Evolutionary conservation across 306 rosid species (phyloP), one percentile per base, ranked within the genome.

Genomic region (Purshia tridentata): DNA sequence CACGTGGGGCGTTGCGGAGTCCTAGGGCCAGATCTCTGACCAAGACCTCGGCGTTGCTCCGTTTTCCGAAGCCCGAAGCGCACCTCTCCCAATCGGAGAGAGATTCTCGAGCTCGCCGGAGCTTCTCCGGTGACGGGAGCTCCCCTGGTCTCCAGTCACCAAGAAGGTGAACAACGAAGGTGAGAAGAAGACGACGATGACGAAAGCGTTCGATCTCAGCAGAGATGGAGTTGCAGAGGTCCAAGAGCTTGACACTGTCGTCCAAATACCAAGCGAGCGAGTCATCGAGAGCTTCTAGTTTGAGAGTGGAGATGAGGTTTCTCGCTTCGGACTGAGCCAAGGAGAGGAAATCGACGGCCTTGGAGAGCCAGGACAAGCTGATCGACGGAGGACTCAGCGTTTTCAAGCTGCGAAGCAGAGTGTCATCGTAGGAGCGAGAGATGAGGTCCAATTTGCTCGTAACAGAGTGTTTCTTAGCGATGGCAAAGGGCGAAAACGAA

Each of bases 301-400:
- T 48, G 52, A 69, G 63, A 40, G 4, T 20, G 4, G 63, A 40
- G 14, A 70, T 54, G 40, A 70, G 50, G 20, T 16, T 19, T 9
- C 74, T 18, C 5, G 64, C 74, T n/a, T 55, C 65, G 42, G 65
- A 56, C 9, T 70, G 74, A 0, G 53, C 52, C 22, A 8, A 2
- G 42, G 53, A 8, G 41, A 70, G 53, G 8, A 70, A 54, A 42
- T 41, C 74, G 20, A 70, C 65, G 42, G 74, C 74, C 23, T 54
- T 40, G 52, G 74, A 40, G 14, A 70, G 74, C 74, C 74, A 70
- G 14, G 23, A 20, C 15, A 70, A 4, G 23, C 74, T 70, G 65
- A 70, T 55, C 5, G 74, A 70, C 53, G 74, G 65, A 20, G 54
- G 42, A 14, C 39, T 4, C 2, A 70, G 53, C 20, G 15, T 12